phyloP scores from a whole-genome alignment of 331 rosid species.

The Spiraea crenata region DNA sequence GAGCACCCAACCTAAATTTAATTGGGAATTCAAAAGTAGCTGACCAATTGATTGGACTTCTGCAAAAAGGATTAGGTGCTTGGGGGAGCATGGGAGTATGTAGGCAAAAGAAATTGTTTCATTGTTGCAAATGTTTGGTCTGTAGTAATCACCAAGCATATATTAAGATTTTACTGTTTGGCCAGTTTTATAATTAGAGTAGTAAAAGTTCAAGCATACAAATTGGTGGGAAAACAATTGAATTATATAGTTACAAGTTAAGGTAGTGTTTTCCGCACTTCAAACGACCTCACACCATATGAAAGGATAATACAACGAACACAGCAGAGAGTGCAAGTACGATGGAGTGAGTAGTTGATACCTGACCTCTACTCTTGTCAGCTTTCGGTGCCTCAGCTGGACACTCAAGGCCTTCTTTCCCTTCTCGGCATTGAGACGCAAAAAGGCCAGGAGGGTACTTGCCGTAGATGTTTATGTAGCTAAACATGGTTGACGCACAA shows the following conservation, averaged over 20 bases:
- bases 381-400: background rate
- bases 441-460: conserved; percentile 90
- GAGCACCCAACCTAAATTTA: too few relatives aligned
- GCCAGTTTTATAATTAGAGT: background rate
- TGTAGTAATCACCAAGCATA: background rate
- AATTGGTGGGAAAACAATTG: conserved; percentile 11
- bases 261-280: background rate
- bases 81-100: too few relatives aligned
- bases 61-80: too few relatives aligned
- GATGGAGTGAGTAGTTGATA: conserved; percentile 27
- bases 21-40: too few relatives aligned
- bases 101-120: background rate
- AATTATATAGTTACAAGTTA: conserved; percentile 11
- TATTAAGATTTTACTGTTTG: background rate
- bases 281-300: conserved; percentile 29
- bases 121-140: background rate
- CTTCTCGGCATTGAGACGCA: conserved; percentile 69
- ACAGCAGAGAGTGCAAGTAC: conserved; percentile 18
- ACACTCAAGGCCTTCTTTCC: conserved; percentile 63
- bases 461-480: conserved; percentile 90
- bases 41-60: too few relatives aligned
- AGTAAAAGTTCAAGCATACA: conserved; percentile 19
- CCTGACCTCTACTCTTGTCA: conserved; percentile 7
- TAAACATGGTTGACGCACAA: conserved; percentile 75
- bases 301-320: conserved; percentile 30